phyloP scores from a whole-genome alignment of 257 asterid species.

The Perilla frutescens region DNA sequence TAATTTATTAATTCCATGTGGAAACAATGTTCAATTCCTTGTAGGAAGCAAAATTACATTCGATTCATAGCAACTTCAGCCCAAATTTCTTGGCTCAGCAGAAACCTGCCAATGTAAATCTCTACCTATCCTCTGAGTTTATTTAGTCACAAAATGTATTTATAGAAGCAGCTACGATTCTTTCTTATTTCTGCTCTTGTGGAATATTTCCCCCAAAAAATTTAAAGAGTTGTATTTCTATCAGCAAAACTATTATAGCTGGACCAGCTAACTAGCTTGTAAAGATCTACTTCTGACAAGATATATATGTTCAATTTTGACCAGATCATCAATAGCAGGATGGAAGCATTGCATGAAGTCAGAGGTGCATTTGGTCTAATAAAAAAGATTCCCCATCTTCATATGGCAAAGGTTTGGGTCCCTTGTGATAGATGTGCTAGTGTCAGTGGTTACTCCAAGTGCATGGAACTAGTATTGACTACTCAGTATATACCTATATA shows the following conservation, averaged over 20 bases:
- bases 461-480: not conserved
- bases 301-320: not conserved
- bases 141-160: not conserved
- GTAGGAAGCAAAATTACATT: not conserved
- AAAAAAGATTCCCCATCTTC: not conserved
- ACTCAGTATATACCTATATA: too few species aligned
- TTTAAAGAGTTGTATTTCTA: too few species aligned
- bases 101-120: not conserved
- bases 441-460: too few species aligned
- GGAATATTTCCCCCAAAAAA: not conserved
- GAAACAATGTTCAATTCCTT: not conserved
- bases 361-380: not conserved
- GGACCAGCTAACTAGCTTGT: not conserved
- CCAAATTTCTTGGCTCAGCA: not conserved
- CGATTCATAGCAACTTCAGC: not conserved
- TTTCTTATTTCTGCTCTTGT: not conserved
- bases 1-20: not conserved
- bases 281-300: not conserved
- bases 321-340: not conserved
- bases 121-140: too few species aligned
- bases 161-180: not conserved
- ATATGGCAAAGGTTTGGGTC: slow-evolving; percentile 20
- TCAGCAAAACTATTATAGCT: too few species aligned
- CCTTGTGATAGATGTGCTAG: not conserved
- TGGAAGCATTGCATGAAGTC: not conserved